phyloP scores from a whole-genome alignment of 73 alveolate species.

The Paramecium octaurelia region DNA sequence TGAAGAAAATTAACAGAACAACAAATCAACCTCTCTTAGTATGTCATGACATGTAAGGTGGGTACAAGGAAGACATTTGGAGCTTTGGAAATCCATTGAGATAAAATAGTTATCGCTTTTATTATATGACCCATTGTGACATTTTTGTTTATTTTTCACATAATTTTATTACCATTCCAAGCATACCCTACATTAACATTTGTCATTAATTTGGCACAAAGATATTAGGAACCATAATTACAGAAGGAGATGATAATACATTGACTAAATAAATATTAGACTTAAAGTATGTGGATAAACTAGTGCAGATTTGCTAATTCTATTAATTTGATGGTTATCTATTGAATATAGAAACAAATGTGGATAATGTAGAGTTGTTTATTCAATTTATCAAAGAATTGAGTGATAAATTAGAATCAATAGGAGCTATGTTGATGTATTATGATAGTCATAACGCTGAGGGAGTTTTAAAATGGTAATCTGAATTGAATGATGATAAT shows the following conservation, averaged over 20 bases:
- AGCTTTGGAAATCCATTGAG: constrained; percentile 24
- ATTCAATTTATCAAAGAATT: constrained; percentile 55
- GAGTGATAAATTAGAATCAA: constrained; percentile 55
- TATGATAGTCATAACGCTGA: constrained; percentile 68
- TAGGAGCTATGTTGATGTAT: constrained; percentile 68
- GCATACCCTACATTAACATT: constrained; percentile 61
- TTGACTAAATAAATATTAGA: neutral
- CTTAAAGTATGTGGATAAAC: constrained; percentile 56
- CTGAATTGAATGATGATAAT: constrained; percentile 62
- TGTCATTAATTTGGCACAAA: constrained; percentile 74
- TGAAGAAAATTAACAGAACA: neutral
- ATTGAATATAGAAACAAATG: constrained; percentile 73
- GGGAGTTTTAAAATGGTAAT: constrained; percentile 74
- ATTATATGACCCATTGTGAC: constrained; percentile 71
- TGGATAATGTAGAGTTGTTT: constrained; percentile 48
- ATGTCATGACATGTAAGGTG: constrained; percentile 63
- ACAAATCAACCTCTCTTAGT: constrained; percentile 29
- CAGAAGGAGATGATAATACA: constrained; percentile 53
- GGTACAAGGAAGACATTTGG: constrained; percentile 49
- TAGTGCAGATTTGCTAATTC: constrained; percentile 63
- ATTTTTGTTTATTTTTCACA: constrained; percentile 76
- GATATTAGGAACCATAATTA: constrained; percentile 63
- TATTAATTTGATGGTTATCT: constrained; percentile 79
- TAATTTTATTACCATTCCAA: constrained; percentile 70
- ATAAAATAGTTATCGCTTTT: constrained; percentile 67